Evolutionary conservation across 1,284 basidiomycete genomes (phyloP).

Genomic region (Puccinia brachypodii): DNA sequence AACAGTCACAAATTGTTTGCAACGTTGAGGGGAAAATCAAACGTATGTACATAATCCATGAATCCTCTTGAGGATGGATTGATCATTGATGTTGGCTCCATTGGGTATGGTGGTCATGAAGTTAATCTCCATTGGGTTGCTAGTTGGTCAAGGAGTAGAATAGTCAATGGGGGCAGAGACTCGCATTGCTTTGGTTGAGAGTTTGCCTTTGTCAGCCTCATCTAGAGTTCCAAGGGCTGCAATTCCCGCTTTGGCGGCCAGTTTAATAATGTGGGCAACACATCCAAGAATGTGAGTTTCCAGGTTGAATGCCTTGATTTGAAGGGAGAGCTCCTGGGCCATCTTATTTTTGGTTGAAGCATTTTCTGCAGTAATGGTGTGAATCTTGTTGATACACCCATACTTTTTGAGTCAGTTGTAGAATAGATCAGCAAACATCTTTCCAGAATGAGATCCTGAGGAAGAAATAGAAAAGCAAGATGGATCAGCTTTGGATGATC

Average conservation of each 20-base stretch:
- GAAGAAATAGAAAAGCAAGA: not conserved
- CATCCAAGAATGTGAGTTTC: not conserved
- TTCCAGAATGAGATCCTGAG: not conserved
- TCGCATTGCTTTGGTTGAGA: not conserved
- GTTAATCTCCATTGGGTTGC: not conserved
- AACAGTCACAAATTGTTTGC: not conserved
- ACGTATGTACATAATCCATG: not conserved
- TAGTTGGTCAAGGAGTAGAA: not conserved
- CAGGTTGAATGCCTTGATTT: not conserved
- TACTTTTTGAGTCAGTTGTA: not conserved
- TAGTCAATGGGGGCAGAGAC: not conserved
- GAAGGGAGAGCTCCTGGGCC: not conserved
- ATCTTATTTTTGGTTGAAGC: not conserved
- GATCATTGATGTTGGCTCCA: not conserved
- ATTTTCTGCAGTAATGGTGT: not conserved
- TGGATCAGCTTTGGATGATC: not conserved
- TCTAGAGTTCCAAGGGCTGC: not conserved
- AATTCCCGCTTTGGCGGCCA: not conserved
- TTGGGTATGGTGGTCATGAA: not conserved
- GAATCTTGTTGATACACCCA: not conserved
- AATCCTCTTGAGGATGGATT: not conserved
- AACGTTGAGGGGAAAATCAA: not conserved
- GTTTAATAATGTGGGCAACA: not conserved
- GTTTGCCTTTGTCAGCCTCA: not conserved
- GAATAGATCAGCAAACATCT: not conserved